Evolutionary conservation across 257 asterid genomes (phyloP), one percentile per base, ranked within the genome.

Genomic region (Nicotiana tabacum): DNA sequence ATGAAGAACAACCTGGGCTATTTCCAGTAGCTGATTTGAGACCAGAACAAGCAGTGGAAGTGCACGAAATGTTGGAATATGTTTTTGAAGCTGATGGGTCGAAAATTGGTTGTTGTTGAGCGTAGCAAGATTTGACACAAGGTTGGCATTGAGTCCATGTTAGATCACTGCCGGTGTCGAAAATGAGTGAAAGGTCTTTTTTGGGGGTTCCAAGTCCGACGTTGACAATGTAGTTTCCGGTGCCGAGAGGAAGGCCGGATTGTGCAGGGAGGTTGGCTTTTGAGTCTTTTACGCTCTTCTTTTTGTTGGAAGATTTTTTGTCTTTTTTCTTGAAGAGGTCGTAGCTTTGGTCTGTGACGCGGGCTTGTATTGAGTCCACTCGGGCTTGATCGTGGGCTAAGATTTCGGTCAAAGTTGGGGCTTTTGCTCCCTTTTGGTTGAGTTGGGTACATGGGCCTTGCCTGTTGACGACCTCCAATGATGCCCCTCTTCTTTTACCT

Each of bases 81-180:
- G 97, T 82, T 11, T 84, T 67, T 2, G 98, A 93, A 30, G 70
- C 5, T 3, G 85, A 65, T 7, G 97, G 96, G 83, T 92, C 80
- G 81, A 90, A 93, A 2, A 90, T 92, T 5, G 93, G 91, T 4
- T 92, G 92, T 27, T 87, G 86, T 51, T 95, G 98, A 16, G 77
- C 2, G 83, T 92, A 92, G 85, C 98, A 95, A 2, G 82, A 70
- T 6, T 72, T 53, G 0, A 13, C 86, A 39, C 99, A 95, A 0
- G 98, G 99, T 18, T 88, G 64, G 55, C 99, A 95, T 11, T 93
- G 99, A 1, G 98, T 93, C 99, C 99, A 95, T 4, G 99, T 91
- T 0, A 95, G 82, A 84, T 90, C 97, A 18, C 97, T 92, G 3
- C 98, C 99, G 0, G 99, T 95, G 83, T 95, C 98, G n/a, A 95